Conservation (phyloP, 331 rosid genomes). For the Acacia concinna region DNA sequence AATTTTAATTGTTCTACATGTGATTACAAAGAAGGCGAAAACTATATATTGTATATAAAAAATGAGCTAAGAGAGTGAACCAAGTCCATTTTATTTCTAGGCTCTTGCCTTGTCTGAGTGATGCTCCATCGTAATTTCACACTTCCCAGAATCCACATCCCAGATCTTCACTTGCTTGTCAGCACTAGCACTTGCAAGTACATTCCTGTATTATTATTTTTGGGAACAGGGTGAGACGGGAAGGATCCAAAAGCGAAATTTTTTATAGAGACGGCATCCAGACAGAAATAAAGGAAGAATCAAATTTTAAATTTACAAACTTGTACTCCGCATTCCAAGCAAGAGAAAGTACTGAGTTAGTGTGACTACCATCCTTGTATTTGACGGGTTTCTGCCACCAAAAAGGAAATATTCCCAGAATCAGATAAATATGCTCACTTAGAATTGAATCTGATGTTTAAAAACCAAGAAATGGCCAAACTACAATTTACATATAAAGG, state of each 20-base stretch:
- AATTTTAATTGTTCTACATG: not conserved
- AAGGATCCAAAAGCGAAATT: not conserved
- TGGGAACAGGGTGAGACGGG: not conserved
- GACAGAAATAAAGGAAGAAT: constrained; percentile 28
- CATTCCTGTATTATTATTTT: constrained; percentile 48
- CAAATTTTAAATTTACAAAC: constrained; percentile 40
- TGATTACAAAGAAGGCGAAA: not conserved
- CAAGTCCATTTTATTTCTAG: not conserved
- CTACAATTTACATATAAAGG: not conserved
- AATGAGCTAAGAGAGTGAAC: not conserved
- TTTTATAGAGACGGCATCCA: constrained; percentile 5
- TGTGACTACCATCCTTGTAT: constrained; percentile 86
- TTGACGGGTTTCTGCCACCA: constrained; percentile 54
- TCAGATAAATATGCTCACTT: constrained; percentile 20
- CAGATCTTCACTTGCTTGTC: constrained; percentile 85
- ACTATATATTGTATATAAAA: not conserved
- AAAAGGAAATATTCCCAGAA: constrained; percentile 22
- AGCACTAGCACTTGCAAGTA: constrained; percentile 96
- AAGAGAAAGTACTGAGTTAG: constrained; percentile 54
- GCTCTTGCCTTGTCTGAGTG: constrained; percentile 78
- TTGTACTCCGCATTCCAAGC: constrained; percentile 43
- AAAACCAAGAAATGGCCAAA: not conserved
- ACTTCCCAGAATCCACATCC: constrained; percentile 80
- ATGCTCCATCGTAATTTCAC: constrained; percentile 79
- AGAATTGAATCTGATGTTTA: constrained; percentile 2